Conservation (phyloP, 345 rosid genomes). For the Melaleuca quinquenervia region DNA sequence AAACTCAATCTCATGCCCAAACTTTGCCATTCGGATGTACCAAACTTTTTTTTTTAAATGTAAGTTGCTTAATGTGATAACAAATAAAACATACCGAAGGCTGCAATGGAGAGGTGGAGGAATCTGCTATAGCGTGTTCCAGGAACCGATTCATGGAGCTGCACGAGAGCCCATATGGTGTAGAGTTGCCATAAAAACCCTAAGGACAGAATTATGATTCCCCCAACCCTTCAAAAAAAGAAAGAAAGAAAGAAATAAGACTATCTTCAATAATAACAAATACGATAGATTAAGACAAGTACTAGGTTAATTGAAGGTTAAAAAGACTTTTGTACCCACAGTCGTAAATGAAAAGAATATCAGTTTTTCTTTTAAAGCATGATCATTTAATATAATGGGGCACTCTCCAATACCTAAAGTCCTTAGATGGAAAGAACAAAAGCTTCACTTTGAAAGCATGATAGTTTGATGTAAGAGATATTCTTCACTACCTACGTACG, state of each 20-base stretch:
- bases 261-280: background rate
- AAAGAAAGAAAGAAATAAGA: background rate
- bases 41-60: background rate
- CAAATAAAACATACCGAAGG: slow-evolving; percentile 34
- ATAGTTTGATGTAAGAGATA: background rate
- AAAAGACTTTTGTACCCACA: background rate
- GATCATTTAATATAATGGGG: background rate
- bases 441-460: background rate
- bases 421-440: background rate
- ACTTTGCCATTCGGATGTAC: background rate
- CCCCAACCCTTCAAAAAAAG: slow-evolving; percentile 49
- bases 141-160: slow-evolving; percentile 55
- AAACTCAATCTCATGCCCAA: too few relatives aligned
- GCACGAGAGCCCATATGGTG: slow-evolving; percentile 54
- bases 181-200: slow-evolving; percentile 80
- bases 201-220: slow-evolving; percentile 35
- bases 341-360: background rate
- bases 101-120: slow-evolving; percentile 38
- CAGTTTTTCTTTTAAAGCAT: background rate
- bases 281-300: accelerated
- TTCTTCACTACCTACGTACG: background rate
- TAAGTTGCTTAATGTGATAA: background rate
- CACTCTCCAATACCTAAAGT: background rate
- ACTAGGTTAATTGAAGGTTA: background rate
- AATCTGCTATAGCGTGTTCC: slow-evolving; percentile 68